Base-by-base conservation (phyloP, 1,284 basidiomycete species). In the Rhodotorula sp. region DNA sequence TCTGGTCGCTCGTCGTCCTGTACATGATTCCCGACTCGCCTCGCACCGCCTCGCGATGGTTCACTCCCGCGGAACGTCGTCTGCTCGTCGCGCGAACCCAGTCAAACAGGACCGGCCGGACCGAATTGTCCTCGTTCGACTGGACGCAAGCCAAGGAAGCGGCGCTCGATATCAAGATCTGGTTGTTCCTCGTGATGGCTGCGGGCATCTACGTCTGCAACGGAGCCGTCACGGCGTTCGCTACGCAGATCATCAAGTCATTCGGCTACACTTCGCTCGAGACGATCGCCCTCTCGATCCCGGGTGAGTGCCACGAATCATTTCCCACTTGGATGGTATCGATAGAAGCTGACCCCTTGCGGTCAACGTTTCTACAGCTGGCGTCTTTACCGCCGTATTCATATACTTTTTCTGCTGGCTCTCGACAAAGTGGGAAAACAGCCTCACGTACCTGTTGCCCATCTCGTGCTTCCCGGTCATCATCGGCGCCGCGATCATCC, bases 401-500 rank as follows among this genome's bases (percentile, higher is more conserved):
- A 82, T 82, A 73, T 84, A 81, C 69, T 62, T 84, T 54, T 83
- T 82, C 70, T 79, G 79, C 18, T 80, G 77, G 60, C 72, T 83
- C 61, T 81, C 82, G 33, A 79, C 80, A 45, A 77, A 75, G 56
- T 81, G 78, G 65, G 77, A 75, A 49, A 80, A 83, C 75, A 79
- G 77, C 10, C 77, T 81, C 24, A 83, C 82, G 1, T 77, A 78
- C 56, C 76, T 84, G 44, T 77, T 84, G 49, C 81, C 82, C 5
- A 60, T 83, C 18, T 81, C 80, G 8, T 84, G 83, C 66, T 70
- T 85, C 10, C 84, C 84, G 18, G 82, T 84, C 26, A 79, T 84
- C 46, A 79, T 82, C 33, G 84, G 84, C 24, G 80, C 82, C 0
- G 75, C 82, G n/a, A 78, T 81, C 70, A 81, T 82, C 71, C 85